These are phyloP conservation scores for Otatea glauca DNA, from an alignment of 176 grass and related monocot species.

Conservation along the genomic window DNA sequence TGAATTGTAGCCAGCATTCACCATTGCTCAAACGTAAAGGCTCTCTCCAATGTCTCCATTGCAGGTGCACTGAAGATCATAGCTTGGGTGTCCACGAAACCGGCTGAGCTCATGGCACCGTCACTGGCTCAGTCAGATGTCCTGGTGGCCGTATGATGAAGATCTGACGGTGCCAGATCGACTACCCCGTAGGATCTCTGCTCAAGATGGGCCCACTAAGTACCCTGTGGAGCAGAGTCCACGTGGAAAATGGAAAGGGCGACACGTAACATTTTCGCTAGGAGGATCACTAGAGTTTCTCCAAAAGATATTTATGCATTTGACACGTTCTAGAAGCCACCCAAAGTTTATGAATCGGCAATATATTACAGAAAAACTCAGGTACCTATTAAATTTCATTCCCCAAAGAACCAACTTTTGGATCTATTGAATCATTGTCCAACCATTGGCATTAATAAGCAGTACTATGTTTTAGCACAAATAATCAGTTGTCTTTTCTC, in stretches of 20 bases:
- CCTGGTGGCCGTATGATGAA: not conserved
- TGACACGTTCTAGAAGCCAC: not conserved
- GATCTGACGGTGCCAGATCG: constrained; percentile 9
- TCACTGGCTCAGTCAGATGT: not conserved
- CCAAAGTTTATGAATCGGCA: not conserved
- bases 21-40: not conserved
- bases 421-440: not conserved
- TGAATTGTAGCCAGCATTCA: not conserved
- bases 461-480: not conserved
- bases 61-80: too few species aligned
- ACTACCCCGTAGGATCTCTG: not conserved
- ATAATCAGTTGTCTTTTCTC: not conserved
- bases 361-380: too few species aligned
- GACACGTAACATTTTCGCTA: not conserved
- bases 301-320: too few species aligned
- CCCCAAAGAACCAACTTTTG: not conserved
- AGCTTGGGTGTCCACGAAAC: not conserved
- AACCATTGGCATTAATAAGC: not conserved
- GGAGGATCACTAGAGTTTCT: too few species aligned
- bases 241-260: not conserved
- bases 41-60: too few species aligned
- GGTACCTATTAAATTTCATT: not conserved
- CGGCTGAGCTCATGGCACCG: not conserved
- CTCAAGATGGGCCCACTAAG: not conserved
- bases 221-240: not conserved